phyloP scores from a whole-genome alignment of 192 early-diverging fungal species.

The Linnemannia hyalina region DNA sequence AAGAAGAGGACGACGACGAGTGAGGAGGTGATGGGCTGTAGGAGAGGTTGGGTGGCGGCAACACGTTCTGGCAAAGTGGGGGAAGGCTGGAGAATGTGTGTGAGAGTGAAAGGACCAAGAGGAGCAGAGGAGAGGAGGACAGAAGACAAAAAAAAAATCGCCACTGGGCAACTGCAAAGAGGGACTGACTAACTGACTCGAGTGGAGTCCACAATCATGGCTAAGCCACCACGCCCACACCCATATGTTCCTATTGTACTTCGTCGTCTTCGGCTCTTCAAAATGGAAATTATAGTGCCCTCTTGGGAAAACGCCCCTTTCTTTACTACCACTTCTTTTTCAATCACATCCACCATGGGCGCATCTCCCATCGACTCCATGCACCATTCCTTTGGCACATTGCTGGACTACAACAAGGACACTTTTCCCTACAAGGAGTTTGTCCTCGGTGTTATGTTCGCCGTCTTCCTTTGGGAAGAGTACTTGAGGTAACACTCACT shows the following conservation, averaged over 20 bases:
- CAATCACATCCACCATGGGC: constrained; percentile 15
- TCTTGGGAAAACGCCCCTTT: too few relatives aligned
- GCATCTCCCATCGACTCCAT: constrained; percentile 19
- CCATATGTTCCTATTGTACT: neutral
- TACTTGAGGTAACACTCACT: constrained; percentile 74
- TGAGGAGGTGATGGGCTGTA: neutral
- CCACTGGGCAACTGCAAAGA: neutral
- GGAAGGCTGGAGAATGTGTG: neutral
- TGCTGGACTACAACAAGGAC: constrained; percentile 9
- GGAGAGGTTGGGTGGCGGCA: neutral
- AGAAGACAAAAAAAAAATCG: neutral
- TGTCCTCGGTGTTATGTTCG: constrained; percentile 79
- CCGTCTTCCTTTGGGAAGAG: constrained; percentile 83
- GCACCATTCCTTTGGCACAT: constrained; percentile 4
- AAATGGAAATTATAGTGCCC: neutral
- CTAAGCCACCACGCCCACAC: constrained; percentile 4
- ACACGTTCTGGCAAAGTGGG: neutral
- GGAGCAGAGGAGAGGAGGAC: constrained; percentile 1
- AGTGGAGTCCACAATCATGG: neutral
- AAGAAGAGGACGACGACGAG: too few relatives aligned
- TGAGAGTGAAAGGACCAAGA: neutral
- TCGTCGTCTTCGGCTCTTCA: neutral
- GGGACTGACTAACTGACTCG: neutral
- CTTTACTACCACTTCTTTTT: neutral
- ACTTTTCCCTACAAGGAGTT: constrained; percentile 82